Base-by-base conservation (phyloP, 2,329 filamentous ascomycete genomes). In the Penicillium glabrum region DNA sequence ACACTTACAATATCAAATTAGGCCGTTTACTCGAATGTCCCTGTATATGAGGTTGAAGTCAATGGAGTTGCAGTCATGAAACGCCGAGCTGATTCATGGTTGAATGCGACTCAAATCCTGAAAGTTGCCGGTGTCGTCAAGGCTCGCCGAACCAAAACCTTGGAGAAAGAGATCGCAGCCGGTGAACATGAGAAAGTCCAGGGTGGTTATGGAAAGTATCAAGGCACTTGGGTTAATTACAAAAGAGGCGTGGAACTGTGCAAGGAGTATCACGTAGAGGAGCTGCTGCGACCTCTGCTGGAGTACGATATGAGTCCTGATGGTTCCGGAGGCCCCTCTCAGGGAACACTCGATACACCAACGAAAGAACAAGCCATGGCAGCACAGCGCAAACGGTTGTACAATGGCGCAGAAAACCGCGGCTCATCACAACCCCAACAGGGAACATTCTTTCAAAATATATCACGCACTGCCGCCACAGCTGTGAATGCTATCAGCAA, bases 341-440 rank as follows among this genome's bases (percentile, higher is more conserved):
- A 87, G 46, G 90, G 89, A 46, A 86, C 88, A 64, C 84, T 96
- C 66, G 93, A 98, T 68, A 98, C 95, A 0, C 95, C 95, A 0
- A 99, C 95, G 37, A 99, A 99, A 76, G 95, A 98, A 75, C 95
- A 98, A 75, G 95, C 95, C 58, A 96, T 98, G 93, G 95, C 95
- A 11, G 93, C 93, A 5, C 89, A 92, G 76, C 82, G 95, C 64
- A 98, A 99, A 75, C 86, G 93, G 63, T 86, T 97, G 76, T 98
- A 97, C 77, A 96, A 89, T 63, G 85, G 83, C 46, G 80, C 85
- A 52, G 91, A 96, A 56, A 86, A 82, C 48, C 84, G 91, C 49
- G 78, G 82, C 13, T 86, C 85, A 66, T 86, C 84, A 52, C 80
- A 83, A 60, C 77, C 68, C 66, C 86, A 80, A 19, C 87, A 89